Base-by-base conservation (phyloP, 192 early-diverging fungal genomes). In the Linnemannia hyalina region DNA sequence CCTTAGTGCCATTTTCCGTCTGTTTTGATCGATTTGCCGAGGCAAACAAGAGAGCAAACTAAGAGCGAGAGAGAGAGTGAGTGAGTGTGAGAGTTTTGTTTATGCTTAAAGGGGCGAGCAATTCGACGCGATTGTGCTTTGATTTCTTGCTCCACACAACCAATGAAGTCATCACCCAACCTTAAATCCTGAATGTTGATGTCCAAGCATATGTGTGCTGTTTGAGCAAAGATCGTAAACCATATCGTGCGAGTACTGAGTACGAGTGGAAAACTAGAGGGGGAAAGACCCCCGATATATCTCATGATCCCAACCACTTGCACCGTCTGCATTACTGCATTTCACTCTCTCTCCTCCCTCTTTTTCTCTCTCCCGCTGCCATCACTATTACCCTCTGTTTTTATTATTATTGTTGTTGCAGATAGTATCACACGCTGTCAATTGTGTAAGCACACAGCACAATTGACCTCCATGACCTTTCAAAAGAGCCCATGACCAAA, bases 221-320 rank as follows among this genome's bases (percentile, higher is more conserved):
- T 20, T 3, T 0, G 20, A 15, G 3, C 13, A 46, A 11, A 46
- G 13, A 46, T 46, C 44, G 13, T 13, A 46, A 15, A 9, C 11
- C 49, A 52, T 22, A 52, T 52, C 6, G 49, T 22, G 44, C 44
- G 44, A 46, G 44, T 11, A 15, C 9, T 15, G 44, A 46, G 44
- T 11, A 15, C 6, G 42, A 11, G 42, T n/a, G 55, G n/a, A 57
- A 57, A 22, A 57, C 9, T 26, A 63, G 49, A 52, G 49, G 49
- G 20, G 0, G 20, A 52, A 22, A 52, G 20, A 22, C 15, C 11
- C 11, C 26, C 60, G 26, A 15, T 26, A 65, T 65, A 29, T 32
- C 29, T 65, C 60, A 65, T 65, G 60, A 65, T 65, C 26, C 32
- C 60, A 65, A 65, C 60, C 60, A 65, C 60, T 65, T 65, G 60